These are phyloP conservation scores for Prunella vulgaris DNA, from an alignment of 257 asterid species.

Conservation along the genomic window DNA sequence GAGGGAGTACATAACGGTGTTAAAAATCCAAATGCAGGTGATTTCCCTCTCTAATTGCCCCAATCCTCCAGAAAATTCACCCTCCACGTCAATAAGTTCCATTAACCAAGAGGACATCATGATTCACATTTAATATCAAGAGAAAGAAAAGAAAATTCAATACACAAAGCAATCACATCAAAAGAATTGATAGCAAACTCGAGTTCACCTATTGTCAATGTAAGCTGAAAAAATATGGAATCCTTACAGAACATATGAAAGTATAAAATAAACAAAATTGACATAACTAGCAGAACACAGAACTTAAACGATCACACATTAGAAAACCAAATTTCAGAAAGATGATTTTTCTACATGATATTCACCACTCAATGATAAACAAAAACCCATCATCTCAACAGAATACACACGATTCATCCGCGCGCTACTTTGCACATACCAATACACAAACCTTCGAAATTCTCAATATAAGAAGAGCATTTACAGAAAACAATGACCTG, in stretches of 20 bases:
- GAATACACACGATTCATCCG: constrained; percentile 7
- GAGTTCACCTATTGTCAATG: neutral
- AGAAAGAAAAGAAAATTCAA: neutral
- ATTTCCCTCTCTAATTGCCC: neutral
- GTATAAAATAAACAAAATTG: neutral
- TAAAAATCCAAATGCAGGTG: neutral
- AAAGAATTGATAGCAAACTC: neutral
- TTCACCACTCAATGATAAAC: neutral
- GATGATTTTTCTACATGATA: neutral
- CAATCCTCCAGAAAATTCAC: constrained; percentile 2
- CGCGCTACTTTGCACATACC: neutral
- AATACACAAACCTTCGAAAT: neutral
- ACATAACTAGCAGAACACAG: neutral
- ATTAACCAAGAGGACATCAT: neutral
- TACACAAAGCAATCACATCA: neutral
- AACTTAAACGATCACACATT: neutral
- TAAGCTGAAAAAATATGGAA: constrained; percentile 4
- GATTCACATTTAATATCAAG: neutral
- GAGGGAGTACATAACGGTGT: neutral
- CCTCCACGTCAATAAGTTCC: neutral
- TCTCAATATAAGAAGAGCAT: neutral
- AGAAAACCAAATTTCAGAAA: neutral
- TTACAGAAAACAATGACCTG: constrained; percentile 21
- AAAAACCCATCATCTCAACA: neutral
- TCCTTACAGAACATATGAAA: neutral